Evolutionary conservation across 179 eudicot genomes (phyloP).

Genomic region (Actinidia polygama): DNA sequence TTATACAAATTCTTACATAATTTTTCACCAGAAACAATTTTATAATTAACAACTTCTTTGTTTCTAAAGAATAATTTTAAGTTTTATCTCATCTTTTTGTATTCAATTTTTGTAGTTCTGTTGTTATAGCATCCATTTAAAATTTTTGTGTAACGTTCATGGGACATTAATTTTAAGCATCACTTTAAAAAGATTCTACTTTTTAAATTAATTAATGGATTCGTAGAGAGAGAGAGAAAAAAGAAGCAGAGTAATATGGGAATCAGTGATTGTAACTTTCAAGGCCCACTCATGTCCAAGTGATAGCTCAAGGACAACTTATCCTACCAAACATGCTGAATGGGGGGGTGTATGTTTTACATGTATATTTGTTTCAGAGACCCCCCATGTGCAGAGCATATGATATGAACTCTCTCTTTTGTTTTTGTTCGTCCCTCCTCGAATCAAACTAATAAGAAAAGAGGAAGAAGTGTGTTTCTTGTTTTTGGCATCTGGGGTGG

Average conservation of each 20-base stretch:
- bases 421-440: constrained; percentile 3
- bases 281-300: background rate
- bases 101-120: too few relatives aligned
- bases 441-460: background rate
- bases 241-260: background rate
- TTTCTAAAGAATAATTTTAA: too few relatives aligned
- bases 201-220: background rate
- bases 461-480: background rate
- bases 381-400: constrained; percentile 9
- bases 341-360: background rate
- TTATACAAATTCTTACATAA: too few relatives aligned
- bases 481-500: background rate
- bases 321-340: background rate
- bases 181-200: background rate
- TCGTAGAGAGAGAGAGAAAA: background rate
- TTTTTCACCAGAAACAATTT: too few relatives aligned
- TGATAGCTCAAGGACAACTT: constrained; percentile 8
- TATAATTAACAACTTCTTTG: too few relatives aligned
- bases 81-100: too few relatives aligned
- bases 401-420: background rate
- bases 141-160: too few relatives aligned
- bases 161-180: too few relatives aligned
- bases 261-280: background rate
- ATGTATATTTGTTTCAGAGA: background rate
- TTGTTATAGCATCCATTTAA: too few relatives aligned